Conservation (phyloP, 2,329 filamentous ascomycete genomes). For the Epichloe uncinata region DNA sequence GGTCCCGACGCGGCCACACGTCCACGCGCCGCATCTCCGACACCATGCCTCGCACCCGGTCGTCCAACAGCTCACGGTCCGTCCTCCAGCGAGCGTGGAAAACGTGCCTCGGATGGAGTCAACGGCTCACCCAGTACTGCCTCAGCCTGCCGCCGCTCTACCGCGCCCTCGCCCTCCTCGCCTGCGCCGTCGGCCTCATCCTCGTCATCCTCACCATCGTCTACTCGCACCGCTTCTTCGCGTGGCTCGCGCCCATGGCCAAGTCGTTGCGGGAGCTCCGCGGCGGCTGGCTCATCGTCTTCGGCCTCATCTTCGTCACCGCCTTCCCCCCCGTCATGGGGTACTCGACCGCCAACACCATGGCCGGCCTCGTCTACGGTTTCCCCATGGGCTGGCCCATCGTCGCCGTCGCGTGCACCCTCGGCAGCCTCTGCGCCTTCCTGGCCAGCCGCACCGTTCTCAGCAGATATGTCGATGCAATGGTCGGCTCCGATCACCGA, state of each 20-base stretch:
- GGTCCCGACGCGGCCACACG: conserved; percentile 3
- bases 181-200: conserved; percentile 35
- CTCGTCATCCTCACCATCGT: conserved; percentile 56
- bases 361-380: conserved; percentile 42
- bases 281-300: conserved; percentile 64
- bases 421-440: conserved; percentile 69
- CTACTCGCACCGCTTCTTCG: conserved; percentile 71
- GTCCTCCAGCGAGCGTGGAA: conserved; percentile 24
- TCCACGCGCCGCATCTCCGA: conserved; percentile 27
- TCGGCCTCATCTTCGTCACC: conserved; percentile 59
- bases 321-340: conserved; percentile 82
- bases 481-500: conserved; percentile 71
- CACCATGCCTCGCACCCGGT: conserved; percentile 2
- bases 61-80: conserved; percentile 16
- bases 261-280: conserved; percentile 61
- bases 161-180: conserved; percentile 41
- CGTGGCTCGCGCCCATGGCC: conserved; percentile 57
- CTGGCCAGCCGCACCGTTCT: conserved; percentile 68
- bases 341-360: conserved; percentile 58
- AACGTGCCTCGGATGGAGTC: conserved; percentile 24
- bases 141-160: conserved; percentile 46
- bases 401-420: conserved; percentile 62
- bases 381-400: conserved; percentile 64
- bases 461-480: conserved; percentile 60
- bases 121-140: conserved; percentile 35